Base-by-base conservation (phyloP, 257 asterid genomes). In the Solanum tarijense region DNA sequence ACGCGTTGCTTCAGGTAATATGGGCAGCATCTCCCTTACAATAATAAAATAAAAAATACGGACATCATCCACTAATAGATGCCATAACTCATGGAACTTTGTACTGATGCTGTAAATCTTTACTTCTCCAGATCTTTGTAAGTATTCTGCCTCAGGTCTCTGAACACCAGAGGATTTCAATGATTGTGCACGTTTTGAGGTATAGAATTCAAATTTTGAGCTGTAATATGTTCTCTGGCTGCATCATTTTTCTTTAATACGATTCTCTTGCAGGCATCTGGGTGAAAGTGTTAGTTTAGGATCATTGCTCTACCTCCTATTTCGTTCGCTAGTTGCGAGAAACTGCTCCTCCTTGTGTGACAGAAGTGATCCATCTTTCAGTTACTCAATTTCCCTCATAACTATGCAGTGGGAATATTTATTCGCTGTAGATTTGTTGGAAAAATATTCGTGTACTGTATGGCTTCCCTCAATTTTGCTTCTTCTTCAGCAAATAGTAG, bases 231-330 rank as follows among this genome's bases (percentile, higher is more conserved):
- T 83, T 86, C 14, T 83, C 27, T 86, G 23, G 36, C 58, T 84
- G 55, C 72, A 84, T 74, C 81, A 66, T 29, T 87, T 87, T 87
- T 86, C 88, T 66, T 90, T 96, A 85, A 94, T 87, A 71, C 87
- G n/a, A 88, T 90, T 87, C 89, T 90, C 31, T 89, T 89, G 83
- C 98, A 97, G 99, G 93, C 92, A 93, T 81, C 92, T 97, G 21
- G 99, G 98, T 60, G 98, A 93, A 93, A 94, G 93, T 66, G 91
- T 83, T 73, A 93, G 98, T 90, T 90, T 97, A 90, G 97, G 99
- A 86, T 92, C 95, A 20, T 89, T 96, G 92, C 91, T 96, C 79
- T 91, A 92, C 90, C 96, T 96, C 86, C 95, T 97, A 85, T 94
- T 96, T 93, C 89, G 85, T 41, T 93, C 98, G 12, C 87, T 95